A percentile compares a stretch with the other conserved stretches of the same genome.
These are phyloP conservation scores for Camelina neglecta DNA, from an alignment of 345 rosid genomes.

Conservation along the genomic window DNA sequence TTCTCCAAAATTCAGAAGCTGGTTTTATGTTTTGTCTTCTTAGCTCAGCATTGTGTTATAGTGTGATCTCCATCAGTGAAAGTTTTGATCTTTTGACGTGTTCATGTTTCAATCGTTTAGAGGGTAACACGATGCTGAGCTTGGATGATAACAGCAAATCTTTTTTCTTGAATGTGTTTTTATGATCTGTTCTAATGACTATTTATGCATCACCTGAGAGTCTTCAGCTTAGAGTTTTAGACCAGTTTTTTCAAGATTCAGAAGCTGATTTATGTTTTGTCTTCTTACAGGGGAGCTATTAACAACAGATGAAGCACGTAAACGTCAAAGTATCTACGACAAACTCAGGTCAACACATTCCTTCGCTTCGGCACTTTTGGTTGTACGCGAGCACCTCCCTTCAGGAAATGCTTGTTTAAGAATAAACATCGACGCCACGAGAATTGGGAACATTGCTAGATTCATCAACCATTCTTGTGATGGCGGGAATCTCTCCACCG, in stretches of 20 bases:
- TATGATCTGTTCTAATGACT: too few relatives aligned
- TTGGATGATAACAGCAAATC: too few relatives aligned
- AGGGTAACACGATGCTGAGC: too few relatives aligned
- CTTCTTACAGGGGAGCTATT: conserved; percentile 67
- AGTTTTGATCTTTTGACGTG: background rate
- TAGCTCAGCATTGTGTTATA: background rate
- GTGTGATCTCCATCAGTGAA: conserved; percentile 2
- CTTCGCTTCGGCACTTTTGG: conserved; percentile 72
- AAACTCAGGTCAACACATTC: conserved; percentile 50
- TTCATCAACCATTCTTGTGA: conserved; percentile 95
- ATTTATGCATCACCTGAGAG: too few relatives aligned
- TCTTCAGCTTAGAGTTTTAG: too few relatives aligned
- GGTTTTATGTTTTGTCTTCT: background rate
- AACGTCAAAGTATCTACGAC: conserved; percentile 69
- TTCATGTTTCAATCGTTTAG: too few relatives aligned
- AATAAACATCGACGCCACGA: conserved; percentile 84
- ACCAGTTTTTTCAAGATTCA: background rate
- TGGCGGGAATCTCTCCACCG: conserved; percentile 72
- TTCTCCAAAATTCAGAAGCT: background rate
- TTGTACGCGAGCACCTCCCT: conserved; percentile 93
- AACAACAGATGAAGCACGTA: conserved; percentile 74
- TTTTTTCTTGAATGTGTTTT: too few relatives aligned
- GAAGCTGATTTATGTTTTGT: background rate
- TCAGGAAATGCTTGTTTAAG: conserved; percentile 85
- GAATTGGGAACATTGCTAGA: conserved; percentile 73